Base-by-base conservation (phyloP, 257 asterid genomes). In the Coffea eugenioides region DNA sequence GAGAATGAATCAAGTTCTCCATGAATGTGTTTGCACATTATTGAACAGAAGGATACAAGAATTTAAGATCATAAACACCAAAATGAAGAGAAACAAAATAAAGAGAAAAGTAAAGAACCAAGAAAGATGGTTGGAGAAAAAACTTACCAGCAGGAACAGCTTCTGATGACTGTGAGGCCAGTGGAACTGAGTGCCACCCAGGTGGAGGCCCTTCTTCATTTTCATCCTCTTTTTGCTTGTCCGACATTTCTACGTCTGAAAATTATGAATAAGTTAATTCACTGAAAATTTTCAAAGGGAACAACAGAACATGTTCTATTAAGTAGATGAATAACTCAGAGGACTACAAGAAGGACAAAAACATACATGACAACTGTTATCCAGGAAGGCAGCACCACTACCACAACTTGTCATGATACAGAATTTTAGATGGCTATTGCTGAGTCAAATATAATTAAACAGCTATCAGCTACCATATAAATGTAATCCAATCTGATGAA, bases 141-240 rank as follows among this genome's bases (percentile, higher is more conserved):
- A 13, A 77, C 75, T 78, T 49, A 87, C 90, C 86, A 80, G 80
- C 67, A 78, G 62, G 80, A 82, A 27, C 74, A 43, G 84, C 74
- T 71, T 57, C 77, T 74, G 78, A 65, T 21, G 43, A 41, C 71
- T 70, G 87, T 5, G 48, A 66, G 75, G 59, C 76, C 43, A 80
- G 71, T 36, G 76, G 80, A 49, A 66, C 71, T 54, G 31, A 36
- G 31, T 84, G 62, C 88, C 85, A 82, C 69, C 85, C 86, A 54
- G 81, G 81, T 57, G 88, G 88, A 0, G 86, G 88, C 16, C 86
- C 86, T 72, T 89, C 94, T 45, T 90, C 92, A 36, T 89, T 94
- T 14, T 90, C 90, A 7, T 49, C 74, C 66, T 74, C 85, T 3
- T 87, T 88, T 82, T 83, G 86, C 74, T 82, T 79, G 84, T 82